phyloP scores from a whole-genome alignment of 257 asterid genomes.

The Ilex asprella region DNA sequence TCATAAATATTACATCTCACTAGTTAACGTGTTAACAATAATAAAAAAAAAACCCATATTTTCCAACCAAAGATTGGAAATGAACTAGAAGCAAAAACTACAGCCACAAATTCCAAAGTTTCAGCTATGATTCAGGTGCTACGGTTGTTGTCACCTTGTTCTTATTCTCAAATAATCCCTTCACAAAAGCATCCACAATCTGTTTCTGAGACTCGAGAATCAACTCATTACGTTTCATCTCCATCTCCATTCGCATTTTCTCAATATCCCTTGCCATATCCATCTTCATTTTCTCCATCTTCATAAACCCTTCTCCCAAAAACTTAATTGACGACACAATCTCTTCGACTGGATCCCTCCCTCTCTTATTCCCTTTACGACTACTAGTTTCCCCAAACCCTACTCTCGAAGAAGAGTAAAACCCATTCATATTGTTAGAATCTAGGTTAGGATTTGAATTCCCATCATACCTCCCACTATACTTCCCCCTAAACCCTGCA shows the following conservation, averaged over 20 bases:
- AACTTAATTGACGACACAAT: constrained; percentile 57
- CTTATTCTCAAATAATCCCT: constrained; percentile 61
- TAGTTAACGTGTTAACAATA: no score
- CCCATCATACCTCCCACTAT: constrained; percentile 6
- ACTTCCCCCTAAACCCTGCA: constrained; percentile 26
- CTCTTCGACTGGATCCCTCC: constrained; percentile 50
- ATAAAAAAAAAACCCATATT: no score
- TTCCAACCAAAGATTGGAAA: no score
- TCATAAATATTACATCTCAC: no score
- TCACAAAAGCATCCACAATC: constrained; percentile 73
- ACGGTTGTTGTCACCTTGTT: constrained; percentile 25
- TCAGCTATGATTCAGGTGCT: constrained; percentile 24
- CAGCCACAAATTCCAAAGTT: not conserved
- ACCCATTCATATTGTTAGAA: constrained; percentile 21
- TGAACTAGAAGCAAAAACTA: not conserved
- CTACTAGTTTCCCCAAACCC: constrained; percentile 20
- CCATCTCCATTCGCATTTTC: constrained; percentile 84
- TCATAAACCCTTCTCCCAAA: constrained; percentile 76
- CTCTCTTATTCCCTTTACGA: constrained; percentile 36
- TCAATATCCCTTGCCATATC: constrained; percentile 87
- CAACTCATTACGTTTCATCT: constrained; percentile 76
- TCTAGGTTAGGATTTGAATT: constrained; percentile 17
- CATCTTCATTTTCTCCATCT: constrained; percentile 83
- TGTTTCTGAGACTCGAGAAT: constrained; percentile 76
- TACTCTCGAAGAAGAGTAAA: constrained; percentile 3